Evolutionary conservation across 306 rosid species (phyloP).

Genomic region (Cucumis sativus): DNA sequence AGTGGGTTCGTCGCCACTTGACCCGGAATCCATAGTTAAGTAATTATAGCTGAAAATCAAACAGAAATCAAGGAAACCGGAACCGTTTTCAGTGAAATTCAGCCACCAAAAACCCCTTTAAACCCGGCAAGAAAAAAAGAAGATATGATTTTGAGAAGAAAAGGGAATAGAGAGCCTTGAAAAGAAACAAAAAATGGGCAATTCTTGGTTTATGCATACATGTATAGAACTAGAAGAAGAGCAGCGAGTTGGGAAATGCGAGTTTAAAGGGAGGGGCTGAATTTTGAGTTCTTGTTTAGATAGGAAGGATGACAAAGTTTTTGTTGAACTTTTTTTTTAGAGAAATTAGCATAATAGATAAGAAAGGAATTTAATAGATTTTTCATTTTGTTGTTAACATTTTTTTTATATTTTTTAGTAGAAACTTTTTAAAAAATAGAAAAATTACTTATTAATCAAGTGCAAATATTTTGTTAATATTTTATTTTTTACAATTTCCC

Average conservation of each 20-base stretch:
- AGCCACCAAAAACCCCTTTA: not conserved
- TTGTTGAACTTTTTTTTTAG: no score
- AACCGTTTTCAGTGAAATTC: not conserved
- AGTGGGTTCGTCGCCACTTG: conserved; percentile 46
- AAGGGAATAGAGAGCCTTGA: not conserved
- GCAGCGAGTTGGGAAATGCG: not conserved
- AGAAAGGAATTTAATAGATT: no score
- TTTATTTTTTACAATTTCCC: no score
- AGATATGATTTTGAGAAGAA: not conserved
- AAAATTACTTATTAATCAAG: no score
- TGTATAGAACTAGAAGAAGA: not conserved
- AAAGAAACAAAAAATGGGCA: not conserved
- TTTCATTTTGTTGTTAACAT: no score
- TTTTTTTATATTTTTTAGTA: no score
- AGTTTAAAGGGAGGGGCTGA: not conserved
- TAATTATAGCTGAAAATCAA: conserved; percentile 11
- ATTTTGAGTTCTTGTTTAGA: not conserved
- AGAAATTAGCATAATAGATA: no score
- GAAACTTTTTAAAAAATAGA: no score
- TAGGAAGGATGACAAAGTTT: not conserved
- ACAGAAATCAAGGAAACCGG: not conserved
- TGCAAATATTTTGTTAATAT: no score
- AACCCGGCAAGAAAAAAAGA: not conserved
- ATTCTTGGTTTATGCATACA: not conserved
- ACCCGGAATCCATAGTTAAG: conserved; percentile 30